phyloP scores from a whole-genome alignment of 2,329 filamentous ascomycete genomes.

The Aspergillus novoparasiticus region DNA sequence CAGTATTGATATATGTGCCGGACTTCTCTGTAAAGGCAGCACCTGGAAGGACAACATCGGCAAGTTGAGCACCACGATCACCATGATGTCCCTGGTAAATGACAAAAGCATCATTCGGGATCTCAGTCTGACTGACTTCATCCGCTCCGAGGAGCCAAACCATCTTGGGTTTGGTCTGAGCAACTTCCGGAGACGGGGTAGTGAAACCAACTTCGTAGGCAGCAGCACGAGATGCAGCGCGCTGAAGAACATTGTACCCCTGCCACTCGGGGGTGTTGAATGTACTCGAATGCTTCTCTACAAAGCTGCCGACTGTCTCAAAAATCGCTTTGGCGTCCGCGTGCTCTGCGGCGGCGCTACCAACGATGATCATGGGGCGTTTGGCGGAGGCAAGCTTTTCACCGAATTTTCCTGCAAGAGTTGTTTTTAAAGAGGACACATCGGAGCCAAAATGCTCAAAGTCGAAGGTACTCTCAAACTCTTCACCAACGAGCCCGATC shows the following conservation, averaged over 20 bases:
- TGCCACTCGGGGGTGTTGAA: constrained; percentile 93
- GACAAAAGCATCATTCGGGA: constrained; percentile 94
- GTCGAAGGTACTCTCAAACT: constrained; percentile 92
- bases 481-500: constrained; percentile 85
- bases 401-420: constrained; percentile 83
- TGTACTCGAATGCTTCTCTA: constrained; percentile 88
- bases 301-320: constrained; percentile 84
- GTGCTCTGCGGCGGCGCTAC: constrained; percentile 89
- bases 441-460: constrained; percentile 87
- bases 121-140: constrained; percentile 79
- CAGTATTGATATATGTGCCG: constrained; percentile 95
- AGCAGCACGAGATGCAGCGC: constrained; percentile 86
- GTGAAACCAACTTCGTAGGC: constrained; percentile 97
- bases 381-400: constrained; percentile 88
- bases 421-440: constrained; percentile 77
- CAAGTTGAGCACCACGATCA: constrained; percentile 87
- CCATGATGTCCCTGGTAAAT: constrained; percentile 99
- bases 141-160: constrained; percentile 96
- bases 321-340: constrained; percentile 89
- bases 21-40: constrained; percentile 97
- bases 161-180: constrained; percentile 87
- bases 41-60: constrained; percentile 89
- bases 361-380: constrained; percentile 94
- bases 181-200: constrained; percentile 77
- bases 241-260: constrained; percentile 95